Percentiles rank a stretch among this genome's conserved stretches.
Conservation (phyloP, 345 rosid genomes). For the Hevea brasiliensis region DNA sequence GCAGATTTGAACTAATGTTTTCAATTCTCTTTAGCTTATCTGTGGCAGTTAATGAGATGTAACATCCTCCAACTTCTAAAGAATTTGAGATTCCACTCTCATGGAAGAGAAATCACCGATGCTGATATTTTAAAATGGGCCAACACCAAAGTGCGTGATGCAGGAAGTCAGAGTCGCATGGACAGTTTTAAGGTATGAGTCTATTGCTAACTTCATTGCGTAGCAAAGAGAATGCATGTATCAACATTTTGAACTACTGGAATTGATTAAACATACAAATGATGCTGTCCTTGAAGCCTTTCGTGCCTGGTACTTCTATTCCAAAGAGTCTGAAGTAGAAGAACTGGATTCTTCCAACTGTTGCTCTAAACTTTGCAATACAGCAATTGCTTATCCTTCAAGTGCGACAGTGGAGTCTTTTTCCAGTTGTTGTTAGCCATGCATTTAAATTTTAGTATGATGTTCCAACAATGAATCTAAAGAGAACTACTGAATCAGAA, state of each 20-base stretch:
- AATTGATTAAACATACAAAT: background rate
- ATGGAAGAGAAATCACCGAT: slow-evolving; percentile 82
- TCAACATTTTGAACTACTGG: background rate
- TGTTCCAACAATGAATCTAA: too few species aligned
- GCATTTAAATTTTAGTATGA: too few species aligned
- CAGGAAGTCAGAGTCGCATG: slow-evolving; percentile 75
- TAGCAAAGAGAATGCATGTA: background rate
- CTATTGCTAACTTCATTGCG: too few species aligned
- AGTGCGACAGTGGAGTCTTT: too few species aligned
- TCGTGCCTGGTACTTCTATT: background rate
- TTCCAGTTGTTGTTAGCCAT: too few species aligned
- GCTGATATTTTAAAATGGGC: slow-evolving; percentile 93
- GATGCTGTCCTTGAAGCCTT: background rate
- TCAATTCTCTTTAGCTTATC: slow-evolving; percentile 53
- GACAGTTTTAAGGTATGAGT: slow-evolving; percentile 76
- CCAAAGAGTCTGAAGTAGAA: too few species aligned
- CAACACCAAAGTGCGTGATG: slow-evolving; percentile 62
- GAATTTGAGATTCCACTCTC: slow-evolving; percentile 87
- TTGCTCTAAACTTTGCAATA: too few species aligned
- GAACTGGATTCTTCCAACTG: too few species aligned
- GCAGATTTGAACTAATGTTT: background rate
- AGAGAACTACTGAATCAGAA: too few species aligned
- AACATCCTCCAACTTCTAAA: slow-evolving; percentile 90
- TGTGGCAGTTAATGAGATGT: slow-evolving; percentile 97
- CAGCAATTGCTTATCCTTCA: too few species aligned